Conservation (phyloP, 148 eudicot species). For the Rhododendron griersonianum region DNA sequence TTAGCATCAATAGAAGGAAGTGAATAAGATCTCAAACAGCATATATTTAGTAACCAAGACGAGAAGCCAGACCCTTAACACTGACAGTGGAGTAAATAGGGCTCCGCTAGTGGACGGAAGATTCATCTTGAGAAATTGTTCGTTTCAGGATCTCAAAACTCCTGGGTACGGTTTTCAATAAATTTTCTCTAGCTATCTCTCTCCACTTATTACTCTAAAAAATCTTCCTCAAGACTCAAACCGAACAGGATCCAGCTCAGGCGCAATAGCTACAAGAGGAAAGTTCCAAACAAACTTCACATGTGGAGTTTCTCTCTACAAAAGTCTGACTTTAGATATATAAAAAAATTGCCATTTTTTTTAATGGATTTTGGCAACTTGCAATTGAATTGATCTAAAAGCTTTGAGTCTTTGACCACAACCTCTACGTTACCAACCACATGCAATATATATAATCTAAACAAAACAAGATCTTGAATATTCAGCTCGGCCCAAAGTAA, state of each 20-base stretch:
- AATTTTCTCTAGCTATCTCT: too few relatives aligned
- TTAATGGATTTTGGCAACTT: neutral
- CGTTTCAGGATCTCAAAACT: too few relatives aligned
- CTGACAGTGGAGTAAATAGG: too few relatives aligned
- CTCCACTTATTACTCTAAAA: too few relatives aligned
- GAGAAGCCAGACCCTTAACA: neutral
- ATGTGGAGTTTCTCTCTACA: neutral
- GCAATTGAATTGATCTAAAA: neutral
- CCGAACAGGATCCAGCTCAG: neutral
- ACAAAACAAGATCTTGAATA: too few relatives aligned
- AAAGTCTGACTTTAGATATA: neutral
- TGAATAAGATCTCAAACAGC: neutral
- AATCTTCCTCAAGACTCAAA: too few relatives aligned
- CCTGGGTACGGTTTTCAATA: rapidly evolving
- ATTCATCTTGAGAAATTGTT: too few relatives aligned
- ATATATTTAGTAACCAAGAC: neutral
- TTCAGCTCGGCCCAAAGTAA: too few relatives aligned
- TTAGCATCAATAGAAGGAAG: neutral
- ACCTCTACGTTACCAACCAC: neutral
- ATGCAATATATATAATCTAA: neutral
- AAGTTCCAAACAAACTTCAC: neutral
- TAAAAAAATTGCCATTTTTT: neutral
- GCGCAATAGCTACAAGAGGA: neutral
- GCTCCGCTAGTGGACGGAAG: neutral
- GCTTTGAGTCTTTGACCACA: neutral